Conservation (phyloP, 306 rosid species). For the Bauhinia variegata region DNA sequence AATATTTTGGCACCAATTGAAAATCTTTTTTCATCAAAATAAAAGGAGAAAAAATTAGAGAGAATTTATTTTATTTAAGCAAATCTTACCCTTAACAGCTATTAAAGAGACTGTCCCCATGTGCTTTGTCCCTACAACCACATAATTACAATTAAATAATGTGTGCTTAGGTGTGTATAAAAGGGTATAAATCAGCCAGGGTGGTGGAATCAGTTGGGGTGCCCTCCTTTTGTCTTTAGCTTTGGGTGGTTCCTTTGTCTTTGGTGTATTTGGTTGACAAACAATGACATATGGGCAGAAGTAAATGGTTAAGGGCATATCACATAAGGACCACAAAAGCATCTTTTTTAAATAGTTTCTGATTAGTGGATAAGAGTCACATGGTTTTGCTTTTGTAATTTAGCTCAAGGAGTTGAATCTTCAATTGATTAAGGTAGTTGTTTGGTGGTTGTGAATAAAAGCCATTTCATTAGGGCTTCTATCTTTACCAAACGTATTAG, state of each 20-base stretch:
- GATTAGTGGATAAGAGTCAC: conserved; percentile 53
- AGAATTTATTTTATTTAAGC: too few relatives aligned
- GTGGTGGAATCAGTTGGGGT: conserved; percentile 68
- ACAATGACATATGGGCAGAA: conserved; percentile 56
- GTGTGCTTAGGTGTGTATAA: conserved; percentile 34
- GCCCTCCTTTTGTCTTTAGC: conserved; percentile 71
- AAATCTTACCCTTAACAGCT: conserved; percentile 28
- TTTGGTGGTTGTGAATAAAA: conserved; percentile 47
- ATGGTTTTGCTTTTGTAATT: conserved; percentile 53
- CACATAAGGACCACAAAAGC: conserved; percentile 57
- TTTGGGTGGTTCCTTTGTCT: conserved; percentile 75
- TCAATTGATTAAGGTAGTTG: conserved; percentile 49
- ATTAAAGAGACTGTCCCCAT: conserved; percentile 48
- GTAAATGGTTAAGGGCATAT: conserved; percentile 36
- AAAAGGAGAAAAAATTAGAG: too few relatives aligned
- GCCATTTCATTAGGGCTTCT: conserved; percentile 36
- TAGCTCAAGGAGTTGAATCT: conserved; percentile 31
- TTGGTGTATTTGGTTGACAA: conserved; percentile 60
- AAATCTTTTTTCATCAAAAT: too few relatives aligned
- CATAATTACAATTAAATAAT: conserved; percentile 38
- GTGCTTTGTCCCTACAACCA: conserved; percentile 58
- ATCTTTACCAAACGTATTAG: conserved; percentile 44
- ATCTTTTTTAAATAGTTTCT: conserved; percentile 36
- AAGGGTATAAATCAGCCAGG: conserved; percentile 49
- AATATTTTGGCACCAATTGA: too few relatives aligned